phyloP scores from a whole-genome alignment of 2,329 filamentous ascomycete species.

The Orbilia ellipsospora region DNA sequence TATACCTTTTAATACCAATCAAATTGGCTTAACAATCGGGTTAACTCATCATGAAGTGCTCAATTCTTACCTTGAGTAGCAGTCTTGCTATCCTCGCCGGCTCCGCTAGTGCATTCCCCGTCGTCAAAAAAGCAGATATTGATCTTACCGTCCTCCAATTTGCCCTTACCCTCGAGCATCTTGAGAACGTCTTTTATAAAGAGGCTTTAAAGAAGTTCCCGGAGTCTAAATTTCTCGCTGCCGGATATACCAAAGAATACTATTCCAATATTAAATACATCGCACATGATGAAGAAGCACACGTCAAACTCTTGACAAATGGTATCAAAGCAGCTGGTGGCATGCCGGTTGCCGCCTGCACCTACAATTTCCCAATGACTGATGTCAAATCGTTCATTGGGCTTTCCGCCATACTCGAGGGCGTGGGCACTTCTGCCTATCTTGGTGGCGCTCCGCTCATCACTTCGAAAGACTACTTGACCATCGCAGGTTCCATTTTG shows the following conservation, averaged over 20 bases:
- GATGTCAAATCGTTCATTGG: constrained; percentile 67
- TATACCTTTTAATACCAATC: too few relatives aligned
- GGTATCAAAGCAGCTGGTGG: constrained; percentile 65
- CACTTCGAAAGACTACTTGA: constrained; percentile 70
- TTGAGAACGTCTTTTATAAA: constrained; percentile 73
- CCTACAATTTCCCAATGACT: constrained; percentile 69
- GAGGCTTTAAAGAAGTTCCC: constrained; percentile 71
- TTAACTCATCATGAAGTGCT: constrained; percentile 55
- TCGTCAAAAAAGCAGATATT: constrained; percentile 26
- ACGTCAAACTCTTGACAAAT: constrained; percentile 69
- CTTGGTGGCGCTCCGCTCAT: constrained; percentile 72
- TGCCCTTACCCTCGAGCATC: constrained; percentile 63
- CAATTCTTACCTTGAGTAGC: constrained; percentile 30
- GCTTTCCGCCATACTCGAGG: constrained; percentile 69
- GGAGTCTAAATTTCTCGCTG: constrained; percentile 66
- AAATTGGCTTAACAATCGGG: too few relatives aligned
- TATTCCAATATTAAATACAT: constrained; percentile 71
- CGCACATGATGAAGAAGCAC: constrained; percentile 69
- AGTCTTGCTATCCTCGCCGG: constrained; percentile 24
- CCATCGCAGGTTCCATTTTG: constrained; percentile 72
- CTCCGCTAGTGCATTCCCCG: constrained; percentile 22
- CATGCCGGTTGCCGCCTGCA: constrained; percentile 68
- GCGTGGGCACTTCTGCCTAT: constrained; percentile 71
- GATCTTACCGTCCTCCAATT: constrained; percentile 33
- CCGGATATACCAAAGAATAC: constrained; percentile 67